These are phyloP conservation scores for Magnaporthiopsis poae DNA, from an alignment of 2,329 filamentous ascomycete genomes.

Conservation along the genomic window DNA sequence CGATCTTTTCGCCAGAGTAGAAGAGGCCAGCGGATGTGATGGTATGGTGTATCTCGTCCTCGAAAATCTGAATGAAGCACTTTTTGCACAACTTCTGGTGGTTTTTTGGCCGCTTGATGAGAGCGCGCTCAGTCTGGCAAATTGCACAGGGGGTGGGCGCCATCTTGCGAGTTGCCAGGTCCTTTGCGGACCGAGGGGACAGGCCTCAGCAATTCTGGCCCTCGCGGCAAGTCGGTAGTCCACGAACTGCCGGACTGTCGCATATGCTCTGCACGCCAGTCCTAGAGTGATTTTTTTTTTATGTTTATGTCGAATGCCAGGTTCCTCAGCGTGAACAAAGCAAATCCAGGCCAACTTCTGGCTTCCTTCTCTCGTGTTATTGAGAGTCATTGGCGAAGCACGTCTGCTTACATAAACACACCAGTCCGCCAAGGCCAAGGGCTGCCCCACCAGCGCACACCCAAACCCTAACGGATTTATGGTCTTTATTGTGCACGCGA, in stretches of 20 bases:
- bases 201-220: not conserved
- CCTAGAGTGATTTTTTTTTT: not conserved
- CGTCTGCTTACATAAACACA: not conserved
- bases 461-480: constrained; percentile 1
- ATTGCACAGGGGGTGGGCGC: constrained; percentile 64
- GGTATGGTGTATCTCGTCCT: constrained; percentile 87
- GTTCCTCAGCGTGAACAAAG: not conserved
- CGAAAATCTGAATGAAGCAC: constrained; percentile 82
- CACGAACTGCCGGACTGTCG: not conserved
- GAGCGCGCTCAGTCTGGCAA: constrained; percentile 67
- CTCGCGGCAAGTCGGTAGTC: not conserved
- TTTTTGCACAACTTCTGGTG: constrained; percentile 82
- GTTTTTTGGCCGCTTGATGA: constrained; percentile 91
- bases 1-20: constrained; percentile 70
- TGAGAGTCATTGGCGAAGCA: not conserved
- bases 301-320: not conserved
- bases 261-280: not conserved
- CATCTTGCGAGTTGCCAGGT: constrained; percentile 39
- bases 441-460: not conserved
- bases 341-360: not conserved
- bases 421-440: no score
- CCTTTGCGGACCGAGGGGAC: not conserved
- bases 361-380: not conserved
- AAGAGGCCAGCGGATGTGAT: constrained; percentile 78
- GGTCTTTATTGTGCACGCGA: constrained; percentile 5